A percentile compares a stretch with the other conserved stretches of the same genome.
Evolutionary conservation across 2,329 filamentous ascomycete genomes (phyloP).

Genomic region (Thelonectria blattea): DNA sequence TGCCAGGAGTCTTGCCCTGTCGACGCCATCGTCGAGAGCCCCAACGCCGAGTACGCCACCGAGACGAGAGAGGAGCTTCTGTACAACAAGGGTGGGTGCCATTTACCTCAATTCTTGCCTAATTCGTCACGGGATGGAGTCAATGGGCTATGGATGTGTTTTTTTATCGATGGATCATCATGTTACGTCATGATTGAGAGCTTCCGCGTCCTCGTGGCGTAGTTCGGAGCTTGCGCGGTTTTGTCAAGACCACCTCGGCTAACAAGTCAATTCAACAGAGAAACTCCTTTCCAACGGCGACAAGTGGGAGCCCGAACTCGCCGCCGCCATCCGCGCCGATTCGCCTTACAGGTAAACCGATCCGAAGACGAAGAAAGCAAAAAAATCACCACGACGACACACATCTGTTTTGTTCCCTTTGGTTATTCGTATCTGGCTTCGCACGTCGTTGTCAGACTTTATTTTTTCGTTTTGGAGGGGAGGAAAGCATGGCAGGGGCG

Average conservation of each 20-base stretch:
- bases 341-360: conserved; percentile 78
- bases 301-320: conserved; percentile 98
- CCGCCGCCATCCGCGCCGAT: conserved; percentile 89
- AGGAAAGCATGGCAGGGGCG: conserved; percentile 1
- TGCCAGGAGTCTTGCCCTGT: conserved; percentile 99
- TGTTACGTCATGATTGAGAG: background rate
- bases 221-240: conserved; percentile 18
- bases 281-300: conserved; percentile 89
- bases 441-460: conserved; percentile 18
- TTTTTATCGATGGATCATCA: background rate
- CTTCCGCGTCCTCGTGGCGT: background rate
- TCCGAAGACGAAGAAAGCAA: conserved; percentile 1
- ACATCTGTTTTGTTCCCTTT: conserved; percentile 17
- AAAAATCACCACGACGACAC: conserved; percentile 21
- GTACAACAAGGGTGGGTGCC: conserved; percentile 81
- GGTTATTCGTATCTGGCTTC: conserved; percentile 22
- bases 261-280: conserved; percentile 53
- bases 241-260: conserved; percentile 24
- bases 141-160: background rate
- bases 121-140: background rate
- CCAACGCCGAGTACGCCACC: conserved; percentile 68
- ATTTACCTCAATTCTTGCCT: background rate
- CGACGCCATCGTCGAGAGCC: conserved; percentile 79
- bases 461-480: conserved; percentile 2
- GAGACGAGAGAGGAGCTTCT: conserved; percentile 87